Evolutionary conservation across 1,284 basidiomycete species (phyloP), one percentile per base, ranked within the genome.

Genomic region (Fomitopsis betulina): DNA sequence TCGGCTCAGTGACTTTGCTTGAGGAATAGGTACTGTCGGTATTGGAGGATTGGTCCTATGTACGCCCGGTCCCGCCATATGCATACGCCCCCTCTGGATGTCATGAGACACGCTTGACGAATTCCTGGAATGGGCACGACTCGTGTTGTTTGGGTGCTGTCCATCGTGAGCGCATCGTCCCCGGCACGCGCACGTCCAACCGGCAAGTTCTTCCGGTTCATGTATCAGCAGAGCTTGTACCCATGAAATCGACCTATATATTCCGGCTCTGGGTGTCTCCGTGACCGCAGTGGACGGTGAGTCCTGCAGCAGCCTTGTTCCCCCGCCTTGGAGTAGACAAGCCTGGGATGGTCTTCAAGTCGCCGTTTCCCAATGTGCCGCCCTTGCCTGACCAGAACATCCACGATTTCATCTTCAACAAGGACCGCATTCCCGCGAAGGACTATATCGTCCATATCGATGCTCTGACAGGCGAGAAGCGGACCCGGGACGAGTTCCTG

Each of bases 391-490:
- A 81, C 30, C 66, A 73, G 27, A 91, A 91, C 64, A 73, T 79
- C 32, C 79, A 87, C 65, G 71, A 86, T 58, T 58, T 83, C 53
- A 70, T 87, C 52, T 80, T 89, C 66, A 71, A 77, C 17, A 78
- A 81, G 0, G 82, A 80, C 3, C 78, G 84, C 63, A 71, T 69
- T 0, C 59, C 70, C 35, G 83, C 83, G 77, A 73, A 78, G 1
- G 81, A 89, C 60, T 84, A 75, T 64, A 78, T 80, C 0, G 56
- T 84, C 3, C 76, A 84, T 55, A 77, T 91, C 56, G 82, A 91
- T 60, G 79, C 78, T 0, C 65, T 75, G 21, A 84, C 83, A 0
- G 84, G 80, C 1, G 67, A 75, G 51, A 73, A 67, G 55, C 70
- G 79, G 27, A 77, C 76, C 7, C 82, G 73, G 61, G 72, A 70